Conservation (phyloP, 179 eudicot genomes). For the Heliamphora pulchella region DNA sequence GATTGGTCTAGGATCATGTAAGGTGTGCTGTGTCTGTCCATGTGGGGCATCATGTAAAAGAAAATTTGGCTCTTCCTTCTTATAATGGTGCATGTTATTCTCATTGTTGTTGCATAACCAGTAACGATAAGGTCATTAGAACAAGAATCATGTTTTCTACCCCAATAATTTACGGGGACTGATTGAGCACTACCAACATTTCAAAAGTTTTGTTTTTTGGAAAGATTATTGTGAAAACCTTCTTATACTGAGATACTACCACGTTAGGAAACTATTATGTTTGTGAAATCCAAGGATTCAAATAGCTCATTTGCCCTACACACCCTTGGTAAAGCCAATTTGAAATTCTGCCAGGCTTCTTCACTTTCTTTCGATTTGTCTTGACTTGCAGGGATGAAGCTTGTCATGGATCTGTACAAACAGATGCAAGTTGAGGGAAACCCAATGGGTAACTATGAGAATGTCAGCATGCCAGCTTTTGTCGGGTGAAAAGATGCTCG, state of each 20-base stretch:
- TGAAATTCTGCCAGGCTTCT: neutral
- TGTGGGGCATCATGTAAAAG: neutral
- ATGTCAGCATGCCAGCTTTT: neutral
- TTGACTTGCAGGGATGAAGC: slow-evolving; percentile 21
- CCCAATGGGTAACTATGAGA: neutral
- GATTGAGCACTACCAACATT: neutral
- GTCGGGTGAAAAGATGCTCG: neutral
- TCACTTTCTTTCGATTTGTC: neutral
- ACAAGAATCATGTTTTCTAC: neutral
- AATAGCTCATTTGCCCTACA: neutral
- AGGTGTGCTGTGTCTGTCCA: neutral
- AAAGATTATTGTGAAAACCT: neutral
- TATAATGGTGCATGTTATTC: neutral
- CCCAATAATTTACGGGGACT: neutral
- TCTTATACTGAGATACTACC: neutral
- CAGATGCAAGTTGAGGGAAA: slow-evolving; percentile 15
- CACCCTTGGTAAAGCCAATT: neutral
- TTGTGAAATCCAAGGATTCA: neutral
- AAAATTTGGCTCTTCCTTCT: neutral
- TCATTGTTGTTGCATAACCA: neutral
- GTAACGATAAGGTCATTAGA: neutral
- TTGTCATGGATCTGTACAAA: slow-evolving; percentile 19
- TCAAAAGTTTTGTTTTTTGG: neutral
- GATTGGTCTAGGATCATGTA: neutral
- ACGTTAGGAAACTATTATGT: neutral